phyloP scores from a whole-genome alignment of 106 monocot species.

The Allium cepa region DNA sequence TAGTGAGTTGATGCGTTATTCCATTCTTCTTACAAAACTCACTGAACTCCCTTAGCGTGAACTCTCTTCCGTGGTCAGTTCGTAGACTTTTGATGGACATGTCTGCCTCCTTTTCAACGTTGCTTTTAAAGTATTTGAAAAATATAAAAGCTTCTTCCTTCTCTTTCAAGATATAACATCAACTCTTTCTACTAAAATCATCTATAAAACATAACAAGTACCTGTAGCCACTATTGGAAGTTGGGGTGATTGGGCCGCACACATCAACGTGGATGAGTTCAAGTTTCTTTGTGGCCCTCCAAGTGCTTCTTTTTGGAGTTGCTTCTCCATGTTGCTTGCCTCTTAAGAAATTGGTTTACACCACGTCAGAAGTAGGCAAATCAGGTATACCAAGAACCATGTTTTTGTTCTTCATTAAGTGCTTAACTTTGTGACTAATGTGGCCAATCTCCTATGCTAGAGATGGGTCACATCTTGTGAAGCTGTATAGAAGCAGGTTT shows the following conservation, averaged over 20 bases:
- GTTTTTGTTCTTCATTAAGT: background rate
- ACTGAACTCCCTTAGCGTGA: too few relatives aligned
- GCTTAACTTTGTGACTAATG: background rate
- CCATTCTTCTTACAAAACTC: too few relatives aligned
- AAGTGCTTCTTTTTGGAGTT: background rate
- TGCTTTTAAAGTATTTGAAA: background rate
- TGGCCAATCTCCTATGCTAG: background rate
- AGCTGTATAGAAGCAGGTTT: too few relatives aligned
- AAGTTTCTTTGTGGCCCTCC: background rate
- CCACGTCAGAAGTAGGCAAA: background rate
- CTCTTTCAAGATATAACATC: background rate
- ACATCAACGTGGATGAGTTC: background rate
- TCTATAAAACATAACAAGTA: constrained; percentile 2
- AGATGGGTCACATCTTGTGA: background rate
- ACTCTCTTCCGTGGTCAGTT: background rate
- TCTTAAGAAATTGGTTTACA: background rate
- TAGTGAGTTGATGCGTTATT: background rate
- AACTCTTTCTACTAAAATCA: background rate
- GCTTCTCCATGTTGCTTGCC: background rate
- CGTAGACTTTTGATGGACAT: too few relatives aligned
- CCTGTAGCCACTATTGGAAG: background rate
- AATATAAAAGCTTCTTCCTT: background rate
- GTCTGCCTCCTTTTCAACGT: background rate
- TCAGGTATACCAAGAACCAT: background rate
- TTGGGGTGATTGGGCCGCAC: background rate